Percentiles rank a stretch among this genome's conserved stretches.
Evolutionary conservation across 306 rosid genomes (phyloP).

Genomic region (Inga leiocalycina): DNA sequence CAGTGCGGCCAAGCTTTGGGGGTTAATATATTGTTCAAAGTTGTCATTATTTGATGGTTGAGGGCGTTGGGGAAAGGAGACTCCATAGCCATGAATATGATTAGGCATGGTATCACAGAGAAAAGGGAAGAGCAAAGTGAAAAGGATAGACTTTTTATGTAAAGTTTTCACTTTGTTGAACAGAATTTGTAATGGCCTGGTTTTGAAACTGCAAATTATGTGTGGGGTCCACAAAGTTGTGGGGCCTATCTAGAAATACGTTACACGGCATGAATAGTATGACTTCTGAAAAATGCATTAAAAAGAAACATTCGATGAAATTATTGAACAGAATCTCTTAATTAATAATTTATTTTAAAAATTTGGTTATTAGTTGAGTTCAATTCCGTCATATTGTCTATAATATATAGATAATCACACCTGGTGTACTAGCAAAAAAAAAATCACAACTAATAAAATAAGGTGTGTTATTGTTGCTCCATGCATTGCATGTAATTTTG

Average conservation of each 20-base stretch:
- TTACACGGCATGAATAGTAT: not conserved
- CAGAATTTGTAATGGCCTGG: not conserved
- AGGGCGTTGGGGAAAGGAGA: constrained; percentile 35
- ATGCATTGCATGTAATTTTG: no score
- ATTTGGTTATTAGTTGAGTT: no score
- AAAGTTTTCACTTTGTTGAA: not conserved
- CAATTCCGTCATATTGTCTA: no score
- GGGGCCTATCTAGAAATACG: not conserved
- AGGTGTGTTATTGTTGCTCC: no score
- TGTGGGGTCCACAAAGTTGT: not conserved
- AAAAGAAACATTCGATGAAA: no score
- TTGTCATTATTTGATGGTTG: constrained; percentile 36
- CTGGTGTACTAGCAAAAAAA: no score
- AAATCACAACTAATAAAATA: no score
- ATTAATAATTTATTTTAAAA: no score
- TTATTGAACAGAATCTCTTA: no score
- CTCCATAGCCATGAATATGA: constrained; percentile 2
- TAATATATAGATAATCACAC: no score
- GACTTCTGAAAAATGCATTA: no score
- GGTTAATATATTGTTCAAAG: constrained; percentile 30
- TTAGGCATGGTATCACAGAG: constrained; percentile 36
- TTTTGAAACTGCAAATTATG: not conserved
- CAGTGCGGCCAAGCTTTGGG: constrained; percentile 27
- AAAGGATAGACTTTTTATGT: not conserved
- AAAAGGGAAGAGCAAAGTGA: not conserved